phyloP scores from a whole-genome alignment of 2,329 filamentous ascomycete species.

The Lecanosticta acicola region DNA sequence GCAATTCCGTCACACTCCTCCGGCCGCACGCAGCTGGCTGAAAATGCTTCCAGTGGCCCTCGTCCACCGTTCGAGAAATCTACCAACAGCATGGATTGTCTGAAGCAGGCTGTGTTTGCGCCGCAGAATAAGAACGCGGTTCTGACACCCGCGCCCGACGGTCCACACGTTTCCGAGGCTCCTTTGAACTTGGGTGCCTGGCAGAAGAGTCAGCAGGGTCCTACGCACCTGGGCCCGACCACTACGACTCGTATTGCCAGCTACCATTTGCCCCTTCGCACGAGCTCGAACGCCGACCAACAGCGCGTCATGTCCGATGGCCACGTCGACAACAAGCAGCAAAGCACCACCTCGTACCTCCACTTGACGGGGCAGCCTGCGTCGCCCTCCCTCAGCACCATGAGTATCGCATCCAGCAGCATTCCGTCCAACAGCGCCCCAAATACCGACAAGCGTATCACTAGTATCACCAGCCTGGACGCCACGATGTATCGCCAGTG shows the following conservation, averaged over 20 bases:
- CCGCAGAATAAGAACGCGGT: constrained; percentile 32
- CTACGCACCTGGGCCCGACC: no score
- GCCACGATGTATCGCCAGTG: constrained; percentile 23
- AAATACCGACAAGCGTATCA: constrained; percentile 19
- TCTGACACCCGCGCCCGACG: constrained; percentile 27
- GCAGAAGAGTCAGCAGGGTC: constrained; percentile 20
- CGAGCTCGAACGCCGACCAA: background rate
- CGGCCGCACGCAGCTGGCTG: constrained; percentile 11
- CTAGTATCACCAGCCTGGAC: constrained; percentile 27
- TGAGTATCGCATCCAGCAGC: constrained; percentile 16
- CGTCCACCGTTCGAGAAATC: constrained; percentile 22
- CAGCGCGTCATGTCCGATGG: background rate
- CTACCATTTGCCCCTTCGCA: background rate
- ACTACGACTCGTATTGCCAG: constrained; percentile 1
- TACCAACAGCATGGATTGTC: constrained; percentile 23
- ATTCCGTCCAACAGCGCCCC: constrained; percentile 14
- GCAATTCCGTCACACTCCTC: constrained; percentile 12
- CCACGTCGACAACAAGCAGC: background rate
- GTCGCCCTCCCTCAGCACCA: constrained; percentile 14
- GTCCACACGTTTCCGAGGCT: constrained; percentile 23
- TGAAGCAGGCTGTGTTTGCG: constrained; percentile 30
- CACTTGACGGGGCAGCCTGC: constrained; percentile 5
- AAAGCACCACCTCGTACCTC: background rate
- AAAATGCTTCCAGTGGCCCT: constrained; percentile 2
- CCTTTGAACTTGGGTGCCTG: constrained; percentile 29